Evolutionary conservation across 805 yeast species (phyloP).

Genomic region (Candida coleopterorum): DNA sequence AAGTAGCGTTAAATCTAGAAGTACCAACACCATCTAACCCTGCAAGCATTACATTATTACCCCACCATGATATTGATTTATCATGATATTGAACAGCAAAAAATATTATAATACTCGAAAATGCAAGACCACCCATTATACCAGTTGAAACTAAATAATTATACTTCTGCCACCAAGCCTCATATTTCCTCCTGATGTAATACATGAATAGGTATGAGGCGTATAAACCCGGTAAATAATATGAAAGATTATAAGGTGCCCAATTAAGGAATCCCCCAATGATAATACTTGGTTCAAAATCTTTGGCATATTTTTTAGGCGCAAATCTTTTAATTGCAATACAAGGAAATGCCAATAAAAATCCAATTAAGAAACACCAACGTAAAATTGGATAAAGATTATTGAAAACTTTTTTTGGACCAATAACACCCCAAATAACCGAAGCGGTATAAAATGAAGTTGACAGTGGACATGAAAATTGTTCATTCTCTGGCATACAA

Average conservation of each 20-base stretch:
- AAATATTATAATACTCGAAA: conserved; percentile 51
- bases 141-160: conserved; percentile 53
- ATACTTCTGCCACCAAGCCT: conserved; percentile 63
- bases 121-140: conserved; percentile 53
- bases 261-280: conserved; percentile 39
- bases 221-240: conserved; percentile 51
- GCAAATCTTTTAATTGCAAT: conserved; percentile 14
- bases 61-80: conserved; percentile 55
- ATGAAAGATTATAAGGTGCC: conserved; percentile 44
- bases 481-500: conserved; percentile 17
- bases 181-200: conserved; percentile 40
- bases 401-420: conserved; percentile 51
- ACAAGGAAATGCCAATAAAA: conserved; percentile 17
- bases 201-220: conserved; percentile 48
- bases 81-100: conserved; percentile 45
- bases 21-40: conserved; percentile 20
- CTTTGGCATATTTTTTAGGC: conserved; percentile 13
- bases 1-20: conserved; percentile 14
- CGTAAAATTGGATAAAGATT: conserved; percentile 44
- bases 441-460: conserved; percentile 43
- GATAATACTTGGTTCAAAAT: conserved; percentile 48
- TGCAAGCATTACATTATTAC: conserved; percentile 31
- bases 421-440: conserved; percentile 46
- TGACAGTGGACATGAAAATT: conserved; percentile 21
- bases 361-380: conserved; percentile 53